Percentiles rank a stretch among this genome's conserved stretches.
These are phyloP conservation scores for Rosa chinensis DNA, from an alignment of 306 rosid species.

Conservation along the genomic window DNA sequence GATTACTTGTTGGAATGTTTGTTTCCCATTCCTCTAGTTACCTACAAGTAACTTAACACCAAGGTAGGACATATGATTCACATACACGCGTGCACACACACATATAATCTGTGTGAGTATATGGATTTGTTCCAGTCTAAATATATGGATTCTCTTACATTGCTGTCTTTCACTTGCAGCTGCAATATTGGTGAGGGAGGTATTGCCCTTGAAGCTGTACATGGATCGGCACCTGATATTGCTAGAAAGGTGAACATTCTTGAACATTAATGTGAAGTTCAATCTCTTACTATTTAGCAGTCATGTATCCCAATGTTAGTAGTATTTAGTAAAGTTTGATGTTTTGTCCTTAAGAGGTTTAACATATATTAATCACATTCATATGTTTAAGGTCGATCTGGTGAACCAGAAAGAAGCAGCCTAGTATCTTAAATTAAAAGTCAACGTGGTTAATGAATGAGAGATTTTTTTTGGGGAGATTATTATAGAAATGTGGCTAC, in stretches of 20 bases:
- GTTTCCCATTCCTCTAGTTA: neutral
- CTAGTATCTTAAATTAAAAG: neutral
- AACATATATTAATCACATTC: neutral
- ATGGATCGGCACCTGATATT: slow-evolving; percentile 99
- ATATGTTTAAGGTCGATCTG: neutral
- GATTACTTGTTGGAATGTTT: neutral
- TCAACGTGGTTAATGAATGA: neutral
- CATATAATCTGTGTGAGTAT: neutral
- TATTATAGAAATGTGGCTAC: neutral
- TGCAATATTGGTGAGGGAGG: slow-evolving; percentile 98
- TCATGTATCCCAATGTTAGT: neutral
- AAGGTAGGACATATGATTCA: slow-evolving; percentile 40
- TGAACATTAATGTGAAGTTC: neutral
- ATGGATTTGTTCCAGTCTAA: neutral
- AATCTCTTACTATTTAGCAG: neutral
- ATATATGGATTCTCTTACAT: slow-evolving; percentile 25
- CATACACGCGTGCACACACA: neutral
- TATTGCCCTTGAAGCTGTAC: slow-evolving; percentile 99
- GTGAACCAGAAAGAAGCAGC: slow-evolving; percentile 1
- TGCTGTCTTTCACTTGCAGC: slow-evolving; percentile 42
- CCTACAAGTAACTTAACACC: slow-evolving; percentile 61
- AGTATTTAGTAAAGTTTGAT: neutral
- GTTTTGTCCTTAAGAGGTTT: neutral
- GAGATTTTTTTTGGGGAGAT: neutral
- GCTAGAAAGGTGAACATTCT: slow-evolving; percentile 84